Conservation (phyloP, 2,329 filamentous ascomycete genomes). For the Cadophora gregata region DNA sequence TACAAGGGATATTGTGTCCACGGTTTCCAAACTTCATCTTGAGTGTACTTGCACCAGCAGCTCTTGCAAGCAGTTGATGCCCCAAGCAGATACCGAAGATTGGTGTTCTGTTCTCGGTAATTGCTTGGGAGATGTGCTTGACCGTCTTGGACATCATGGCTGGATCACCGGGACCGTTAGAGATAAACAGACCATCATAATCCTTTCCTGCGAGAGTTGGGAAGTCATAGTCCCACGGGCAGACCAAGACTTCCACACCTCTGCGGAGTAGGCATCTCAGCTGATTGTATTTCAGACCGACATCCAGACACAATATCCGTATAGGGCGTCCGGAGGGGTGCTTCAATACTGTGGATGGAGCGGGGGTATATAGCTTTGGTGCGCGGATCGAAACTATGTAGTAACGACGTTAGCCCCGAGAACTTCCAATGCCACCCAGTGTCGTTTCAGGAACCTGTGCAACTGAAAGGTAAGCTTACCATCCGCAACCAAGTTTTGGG, state of each 20-base stretch:
- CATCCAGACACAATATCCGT: constrained; percentile 90
- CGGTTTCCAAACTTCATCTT: constrained; percentile 99
- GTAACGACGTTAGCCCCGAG: constrained; percentile 47
- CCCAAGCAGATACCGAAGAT: constrained; percentile 97
- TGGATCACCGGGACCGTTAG: constrained; percentile 96
- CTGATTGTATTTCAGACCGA: constrained; percentile 98
- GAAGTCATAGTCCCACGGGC: constrained; percentile 96
- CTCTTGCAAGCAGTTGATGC: constrained; percentile 89
- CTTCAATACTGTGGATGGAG: constrained; percentile 72
- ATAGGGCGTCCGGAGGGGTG: constrained; percentile 88
- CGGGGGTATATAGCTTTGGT: constrained; percentile 85
- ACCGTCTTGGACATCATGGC: constrained; percentile 82
- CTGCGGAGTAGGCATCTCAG: constrained; percentile 89
- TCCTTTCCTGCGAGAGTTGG: constrained; percentile 75
- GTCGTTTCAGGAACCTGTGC: constrained; percentile 17
- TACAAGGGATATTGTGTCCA: constrained; percentile 98
- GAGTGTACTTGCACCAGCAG: constrained; percentile 80
- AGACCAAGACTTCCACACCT: constrained; percentile 91
- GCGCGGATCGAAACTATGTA: constrained; percentile 82
- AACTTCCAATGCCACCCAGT: not conserved
- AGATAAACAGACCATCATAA: constrained; percentile 97
- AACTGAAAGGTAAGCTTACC: constrained; percentile 64
- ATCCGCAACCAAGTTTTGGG: constrained; percentile 90
- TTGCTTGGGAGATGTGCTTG: constrained; percentile 75
- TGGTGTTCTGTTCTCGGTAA: constrained; percentile 81